A percentile compares a stretch with the other conserved stretches of the same genome.
phyloP scores from a whole-genome alignment of 352 stramenopile species.

The Phytophthora europaea region DNA sequence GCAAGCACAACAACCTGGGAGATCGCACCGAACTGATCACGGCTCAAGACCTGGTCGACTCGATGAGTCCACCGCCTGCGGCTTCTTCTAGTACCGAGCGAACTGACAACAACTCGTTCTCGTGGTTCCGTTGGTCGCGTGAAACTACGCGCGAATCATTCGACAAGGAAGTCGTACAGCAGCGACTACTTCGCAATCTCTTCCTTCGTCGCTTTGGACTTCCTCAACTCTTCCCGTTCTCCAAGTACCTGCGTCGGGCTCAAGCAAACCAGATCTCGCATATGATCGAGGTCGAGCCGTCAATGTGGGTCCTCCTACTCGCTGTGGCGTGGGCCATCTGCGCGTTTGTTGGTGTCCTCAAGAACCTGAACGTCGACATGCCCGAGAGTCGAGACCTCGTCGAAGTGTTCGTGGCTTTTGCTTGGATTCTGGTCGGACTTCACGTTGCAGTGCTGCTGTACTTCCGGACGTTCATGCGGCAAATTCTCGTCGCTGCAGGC shows the following conservation, averaged over 20 bases:
- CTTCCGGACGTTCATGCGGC: constrained; percentile 42
- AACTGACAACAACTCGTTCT: constrained; percentile 2
- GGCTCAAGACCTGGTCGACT: constrained; percentile 49
- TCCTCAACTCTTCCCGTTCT: constrained; percentile 70
- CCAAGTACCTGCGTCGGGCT: constrained; percentile 78
- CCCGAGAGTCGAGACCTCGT: constrained; percentile 43
- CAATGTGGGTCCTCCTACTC: constrained; percentile 70
- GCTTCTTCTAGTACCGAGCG: neutral
- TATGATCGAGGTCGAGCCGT: constrained; percentile 82
- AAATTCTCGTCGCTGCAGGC: constrained; percentile 47
- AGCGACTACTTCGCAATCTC: constrained; percentile 54
- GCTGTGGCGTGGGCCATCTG: constrained; percentile 56
- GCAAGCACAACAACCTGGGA: constrained; percentile 44
- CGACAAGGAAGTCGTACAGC: constrained; percentile 36
- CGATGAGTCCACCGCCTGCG: constrained; percentile 13
- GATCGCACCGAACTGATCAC: constrained; percentile 61
- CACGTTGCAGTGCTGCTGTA: constrained; percentile 51
- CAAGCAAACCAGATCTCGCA: constrained; percentile 85
- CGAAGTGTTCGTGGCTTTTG: constrained; percentile 45
- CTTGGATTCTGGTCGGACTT: constrained; percentile 43
- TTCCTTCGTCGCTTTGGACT: constrained; percentile 58
- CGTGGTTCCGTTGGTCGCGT: constrained; percentile 3
- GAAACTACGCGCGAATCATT: constrained; percentile 1
- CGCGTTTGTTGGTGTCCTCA: constrained; percentile 18
- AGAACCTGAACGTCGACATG: constrained; percentile 17